These are phyloP conservation scores for Gloeopeniophorella convolvens DNA, from an alignment of 768 basidiomycete species.

Conservation along the genomic window DNA sequence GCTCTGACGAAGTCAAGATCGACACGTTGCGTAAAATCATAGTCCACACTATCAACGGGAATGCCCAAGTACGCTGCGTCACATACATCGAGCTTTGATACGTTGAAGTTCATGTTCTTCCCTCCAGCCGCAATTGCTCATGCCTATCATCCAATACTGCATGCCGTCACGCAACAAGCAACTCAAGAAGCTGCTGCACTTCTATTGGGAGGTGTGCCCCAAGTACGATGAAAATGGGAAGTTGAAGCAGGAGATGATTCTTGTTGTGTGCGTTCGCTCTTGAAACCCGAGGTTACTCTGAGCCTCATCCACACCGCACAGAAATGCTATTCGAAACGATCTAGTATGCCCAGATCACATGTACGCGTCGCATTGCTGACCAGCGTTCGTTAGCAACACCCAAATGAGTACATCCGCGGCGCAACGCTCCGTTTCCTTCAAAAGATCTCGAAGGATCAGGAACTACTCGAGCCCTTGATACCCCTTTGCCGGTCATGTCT, in stretches of 20 bases:
- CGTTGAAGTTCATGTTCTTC: too few species aligned
- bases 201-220: constrained; percentile 97
- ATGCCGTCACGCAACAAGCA: constrained; percentile 94
- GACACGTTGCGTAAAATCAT: constrained; percentile 95
- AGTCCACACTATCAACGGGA: constrained; percentile 90
- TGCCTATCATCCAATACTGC: constrained; percentile 98
- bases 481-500: constrained; percentile 91
- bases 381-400: constrained; percentile 71
- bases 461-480: constrained; percentile 92
- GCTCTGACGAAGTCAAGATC: constrained; percentile 93
- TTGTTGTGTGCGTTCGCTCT: constrained; percentile 89
- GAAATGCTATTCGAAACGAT: constrained; percentile 97
- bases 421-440: constrained; percentile 95
- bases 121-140: constrained; percentile 89
- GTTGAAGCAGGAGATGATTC: constrained; percentile 99
- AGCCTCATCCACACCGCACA: constrained; percentile 27
- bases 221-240: constrained; percentile 97
- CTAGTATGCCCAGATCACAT: constrained; percentile 48
- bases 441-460: constrained; percentile 88
- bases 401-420: constrained; percentile 98
- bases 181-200: constrained; percentile 93
- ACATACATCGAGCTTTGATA: too few species aligned
- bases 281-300: constrained; percentile 9
- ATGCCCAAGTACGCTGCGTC: constrained; percentile 79
- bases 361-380: constrained; percentile 2